Evolutionary conservation across 345 rosid species (phyloP).

Genomic region (Eutrema heterophyllum): DNA sequence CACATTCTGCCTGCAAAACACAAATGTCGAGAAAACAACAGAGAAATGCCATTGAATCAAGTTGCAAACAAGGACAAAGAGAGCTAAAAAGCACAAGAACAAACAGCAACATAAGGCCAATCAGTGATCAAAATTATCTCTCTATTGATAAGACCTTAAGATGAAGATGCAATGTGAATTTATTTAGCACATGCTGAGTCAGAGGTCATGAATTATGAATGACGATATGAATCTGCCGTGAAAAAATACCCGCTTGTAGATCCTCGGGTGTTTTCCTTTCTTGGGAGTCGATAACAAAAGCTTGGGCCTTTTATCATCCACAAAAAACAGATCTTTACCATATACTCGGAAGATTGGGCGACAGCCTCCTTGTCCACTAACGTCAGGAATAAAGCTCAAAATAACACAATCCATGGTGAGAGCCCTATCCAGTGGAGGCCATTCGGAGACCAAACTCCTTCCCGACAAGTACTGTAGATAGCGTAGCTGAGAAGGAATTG

Average conservation of each 20-base stretch:
- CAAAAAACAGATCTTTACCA: slow-evolving; percentile 79
- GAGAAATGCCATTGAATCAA: neutral
- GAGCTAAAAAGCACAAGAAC: neutral
- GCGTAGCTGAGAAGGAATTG: slow-evolving; percentile 79
- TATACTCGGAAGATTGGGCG: slow-evolving; percentile 80
- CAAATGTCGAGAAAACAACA: neutral
- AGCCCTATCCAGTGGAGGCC: slow-evolving; percentile 92
- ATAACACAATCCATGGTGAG: slow-evolving; percentile 87
- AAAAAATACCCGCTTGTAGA: slow-evolving; percentile 70
- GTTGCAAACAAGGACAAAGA: neutral
- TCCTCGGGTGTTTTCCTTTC: slow-evolving; percentile 51
- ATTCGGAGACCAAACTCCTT: slow-evolving; percentile 76
- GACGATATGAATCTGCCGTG: neutral
- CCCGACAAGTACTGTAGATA: slow-evolving; percentile 86
- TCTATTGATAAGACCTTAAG: neutral
- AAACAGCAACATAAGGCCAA: neutral
- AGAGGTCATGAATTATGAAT: neutral
- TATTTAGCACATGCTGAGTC: neutral
- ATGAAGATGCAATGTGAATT: neutral
- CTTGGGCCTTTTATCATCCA: slow-evolving; percentile 52
- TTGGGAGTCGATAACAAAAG: slow-evolving; percentile 57
- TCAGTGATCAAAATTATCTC: neutral
- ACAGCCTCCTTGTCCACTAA: slow-evolving; percentile 72
- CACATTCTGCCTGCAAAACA: slow-evolving; percentile 73
- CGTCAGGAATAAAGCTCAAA: slow-evolving; percentile 67